A percentile compares a stretch with the other conserved stretches of the same genome.
Evolutionary conservation across 1,139 yeast species (phyloP).

Genomic region (Kodamaea sp.): DNA sequence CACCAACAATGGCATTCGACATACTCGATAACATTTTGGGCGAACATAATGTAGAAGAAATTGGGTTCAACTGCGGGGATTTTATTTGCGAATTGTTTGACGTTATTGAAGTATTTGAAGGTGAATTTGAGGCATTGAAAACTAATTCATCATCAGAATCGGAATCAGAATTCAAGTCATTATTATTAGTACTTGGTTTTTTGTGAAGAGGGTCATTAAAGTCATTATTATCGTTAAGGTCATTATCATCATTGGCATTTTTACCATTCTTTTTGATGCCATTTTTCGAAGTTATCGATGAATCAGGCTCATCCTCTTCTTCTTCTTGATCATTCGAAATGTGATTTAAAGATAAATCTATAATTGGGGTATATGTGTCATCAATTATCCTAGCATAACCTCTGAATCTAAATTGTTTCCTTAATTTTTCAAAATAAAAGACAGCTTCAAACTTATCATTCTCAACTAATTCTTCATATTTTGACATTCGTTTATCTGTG

Average conservation of each 20-base stretch:
- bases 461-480: constrained; percentile 48
- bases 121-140: constrained; percentile 6
- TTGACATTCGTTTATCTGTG: constrained; percentile 69
- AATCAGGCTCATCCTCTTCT: constrained; percentile 3
- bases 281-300: background rate
- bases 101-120: constrained; percentile 3
- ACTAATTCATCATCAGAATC: constrained; percentile 10
- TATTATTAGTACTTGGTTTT: background rate
- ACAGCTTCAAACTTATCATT: constrained; percentile 70
- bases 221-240: background rate
- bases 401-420: constrained; percentile 68
- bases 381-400: constrained; percentile 57
- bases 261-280: background rate
- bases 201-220: too few relatives aligned
- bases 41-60: constrained; percentile 24
- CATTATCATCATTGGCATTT: background rate
- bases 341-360: constrained; percentile 30
- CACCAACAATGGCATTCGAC: constrained; percentile 13
- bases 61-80: constrained; percentile 11
- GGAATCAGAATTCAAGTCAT: constrained; percentile 8
- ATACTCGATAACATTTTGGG: constrained; percentile 19
- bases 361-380: constrained; percentile 28
- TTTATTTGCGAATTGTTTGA: constrained; percentile 2
- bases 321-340: constrained; percentile 14
- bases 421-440: constrained; percentile 59